Evolutionary conservation across 306 rosid genomes (phyloP).

Genomic region (Ormosia semicastrata): DNA sequence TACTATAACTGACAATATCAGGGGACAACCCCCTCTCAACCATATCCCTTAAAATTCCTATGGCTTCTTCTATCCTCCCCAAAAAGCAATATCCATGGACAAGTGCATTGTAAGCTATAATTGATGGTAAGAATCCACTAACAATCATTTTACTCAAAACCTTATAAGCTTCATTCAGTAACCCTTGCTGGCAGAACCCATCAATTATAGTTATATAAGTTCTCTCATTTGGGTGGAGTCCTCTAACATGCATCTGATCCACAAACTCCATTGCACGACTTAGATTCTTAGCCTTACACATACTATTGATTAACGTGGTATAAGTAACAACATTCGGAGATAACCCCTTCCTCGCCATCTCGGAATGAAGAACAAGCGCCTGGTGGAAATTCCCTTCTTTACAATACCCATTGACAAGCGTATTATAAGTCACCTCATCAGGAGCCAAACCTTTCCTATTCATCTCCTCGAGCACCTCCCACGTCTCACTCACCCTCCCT

Average conservation of each 20-base stretch:
- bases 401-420: conserved; percentile 76
- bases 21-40: conserved; percentile 58
- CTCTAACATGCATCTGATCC: conserved; percentile 65
- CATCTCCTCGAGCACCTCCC: conserved; percentile 62
- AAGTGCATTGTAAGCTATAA: conserved; percentile 76
- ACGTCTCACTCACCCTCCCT: conserved; percentile 60
- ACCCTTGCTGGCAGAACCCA: conserved; percentile 79
- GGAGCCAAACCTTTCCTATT: conserved; percentile 50
- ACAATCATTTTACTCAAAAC: conserved; percentile 62
- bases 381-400: conserved; percentile 83
- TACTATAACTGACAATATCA: conserved; percentile 82
- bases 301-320: conserved; percentile 67
- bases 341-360: conserved; percentile 74
- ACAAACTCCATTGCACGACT: conserved; percentile 67
- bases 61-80: conserved; percentile 73
- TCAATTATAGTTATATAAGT: conserved; percentile 77
- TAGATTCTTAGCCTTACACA: conserved; percentile 85
- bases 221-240: conserved; percentile 74
- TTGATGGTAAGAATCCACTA: conserved; percentile 69
- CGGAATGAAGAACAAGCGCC: conserved; percentile 64
- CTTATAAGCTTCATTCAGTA: conserved; percentile 61
- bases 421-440: conserved; percentile 76
- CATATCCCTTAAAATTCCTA: conserved; percentile 55
- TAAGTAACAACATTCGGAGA: conserved; percentile 82
- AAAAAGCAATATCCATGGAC: conserved; percentile 70